These are phyloP conservation scores for Lachnellula occidentalis DNA, from an alignment of 2,329 filamentous ascomycete genomes.

Conservation along the genomic window DNA sequence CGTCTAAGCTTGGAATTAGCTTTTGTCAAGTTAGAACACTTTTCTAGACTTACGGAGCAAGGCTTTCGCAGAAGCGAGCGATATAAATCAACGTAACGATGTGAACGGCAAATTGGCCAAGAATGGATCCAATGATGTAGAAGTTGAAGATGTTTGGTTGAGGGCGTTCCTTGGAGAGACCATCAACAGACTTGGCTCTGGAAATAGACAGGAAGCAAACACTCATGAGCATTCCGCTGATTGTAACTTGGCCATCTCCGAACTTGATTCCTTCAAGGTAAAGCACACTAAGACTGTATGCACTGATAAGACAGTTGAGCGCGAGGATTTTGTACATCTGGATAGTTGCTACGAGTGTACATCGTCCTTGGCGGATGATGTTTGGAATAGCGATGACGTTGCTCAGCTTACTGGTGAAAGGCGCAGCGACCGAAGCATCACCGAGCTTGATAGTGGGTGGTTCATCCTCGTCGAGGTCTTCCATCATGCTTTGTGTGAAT, in stretches of 20 bases:
- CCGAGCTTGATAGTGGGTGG: conserved; percentile 95
- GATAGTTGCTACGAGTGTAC: conserved; percentile 95
- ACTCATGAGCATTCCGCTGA: conserved; percentile 99
- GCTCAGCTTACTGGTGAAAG: conserved; percentile 94
- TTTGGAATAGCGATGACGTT: conserved; percentile 97
- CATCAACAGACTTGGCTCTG: conserved; percentile 92
- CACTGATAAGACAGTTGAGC: conserved; percentile 94
- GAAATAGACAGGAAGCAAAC: conserved; percentile 99
- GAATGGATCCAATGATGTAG: conserved; percentile 96
- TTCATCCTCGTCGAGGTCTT: conserved; percentile 81
- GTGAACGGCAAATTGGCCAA: conserved; percentile 95
- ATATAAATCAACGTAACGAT: conserved; percentile 93
- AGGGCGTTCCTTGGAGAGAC: conserved; percentile 90
- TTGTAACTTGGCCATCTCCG: conserved; percentile 95
- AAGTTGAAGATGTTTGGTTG: conserved; percentile 99
- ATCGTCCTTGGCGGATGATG: conserved; percentile 95
- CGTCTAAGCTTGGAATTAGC: conserved; percentile 37
- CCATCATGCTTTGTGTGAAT: conserved; percentile 82
- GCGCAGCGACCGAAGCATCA: conserved; percentile 93
- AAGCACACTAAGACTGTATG: conserved; percentile 92
- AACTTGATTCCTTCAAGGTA: conserved; percentile 99
- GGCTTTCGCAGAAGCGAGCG: conserved; percentile 76
- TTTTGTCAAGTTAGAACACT: neutral
- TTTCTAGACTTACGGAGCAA: conserved; percentile 68
- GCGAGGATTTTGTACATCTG: conserved; percentile 99